Evolutionary conservation across 108 stramenopile species (phyloP).

Genomic region (Mediolabrus comicus): DNA sequence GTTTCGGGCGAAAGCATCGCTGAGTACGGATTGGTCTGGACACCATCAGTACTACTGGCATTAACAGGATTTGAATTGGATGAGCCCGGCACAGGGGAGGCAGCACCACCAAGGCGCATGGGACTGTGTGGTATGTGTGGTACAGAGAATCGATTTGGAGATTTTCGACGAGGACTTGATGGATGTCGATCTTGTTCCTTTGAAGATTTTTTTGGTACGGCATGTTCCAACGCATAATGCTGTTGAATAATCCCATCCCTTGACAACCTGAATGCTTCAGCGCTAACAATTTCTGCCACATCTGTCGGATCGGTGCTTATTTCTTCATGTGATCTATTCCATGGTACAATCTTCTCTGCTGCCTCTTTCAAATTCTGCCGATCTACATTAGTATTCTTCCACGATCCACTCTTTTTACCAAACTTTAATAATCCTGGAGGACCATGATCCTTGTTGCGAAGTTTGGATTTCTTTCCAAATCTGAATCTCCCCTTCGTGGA

Average conservation of each 20-base stretch:
- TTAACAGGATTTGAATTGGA: background rate
- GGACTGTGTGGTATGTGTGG: background rate
- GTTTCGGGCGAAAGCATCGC: background rate
- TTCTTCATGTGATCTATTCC: background rate
- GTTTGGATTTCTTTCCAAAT: background rate
- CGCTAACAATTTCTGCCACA: conserved; percentile 26
- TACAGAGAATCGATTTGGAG: background rate
- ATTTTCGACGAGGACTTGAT: background rate
- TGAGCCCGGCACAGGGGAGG: background rate
- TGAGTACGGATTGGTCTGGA: background rate
- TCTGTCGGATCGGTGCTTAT: conserved; percentile 10
- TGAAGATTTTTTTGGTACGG: background rate
- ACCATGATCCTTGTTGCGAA: background rate
- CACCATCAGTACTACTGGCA: background rate
- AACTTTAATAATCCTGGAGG: conserved; percentile 26
- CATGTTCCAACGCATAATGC: conserved; percentile 30
- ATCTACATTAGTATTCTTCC: conserved; percentile 23
- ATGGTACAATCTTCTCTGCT: background rate
- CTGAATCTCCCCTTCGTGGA: conserved; percentile 4
- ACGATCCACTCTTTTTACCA: conserved; percentile 19
- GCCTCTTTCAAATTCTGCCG: background rate
- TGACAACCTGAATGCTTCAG: conserved; percentile 42
- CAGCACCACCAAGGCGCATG: background rate
- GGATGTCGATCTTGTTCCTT: background rate
- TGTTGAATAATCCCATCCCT: conserved; percentile 50